Percentiles rank a stretch among this genome's conserved stretches.
Conservation (phyloP, 345 rosid genomes). For the Heritiera littoralis region DNA sequence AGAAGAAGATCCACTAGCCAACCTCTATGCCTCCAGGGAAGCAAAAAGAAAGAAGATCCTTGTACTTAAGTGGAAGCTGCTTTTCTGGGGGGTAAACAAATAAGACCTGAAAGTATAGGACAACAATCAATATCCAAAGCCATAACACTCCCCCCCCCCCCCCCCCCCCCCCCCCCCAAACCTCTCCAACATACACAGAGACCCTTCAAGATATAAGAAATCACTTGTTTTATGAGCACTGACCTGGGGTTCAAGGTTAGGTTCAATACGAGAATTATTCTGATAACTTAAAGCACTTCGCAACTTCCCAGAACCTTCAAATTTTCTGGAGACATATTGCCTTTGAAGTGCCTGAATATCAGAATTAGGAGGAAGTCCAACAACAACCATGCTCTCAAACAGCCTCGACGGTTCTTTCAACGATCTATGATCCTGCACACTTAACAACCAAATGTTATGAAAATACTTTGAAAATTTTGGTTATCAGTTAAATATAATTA, state of each 20-base stretch:
- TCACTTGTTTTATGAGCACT: constrained; percentile 15
- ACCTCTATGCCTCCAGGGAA: constrained; percentile 97
- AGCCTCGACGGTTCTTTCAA: constrained; percentile 80
- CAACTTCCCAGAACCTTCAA: constrained; percentile 67
- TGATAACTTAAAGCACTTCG: constrained; percentile 55
- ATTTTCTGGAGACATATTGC: constrained; percentile 53
- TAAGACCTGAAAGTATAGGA: constrained; percentile 61
- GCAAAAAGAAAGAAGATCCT: constrained; percentile 93
- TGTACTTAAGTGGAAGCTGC: constrained; percentile 71
- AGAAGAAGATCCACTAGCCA: background rate
- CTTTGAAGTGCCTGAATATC: constrained; percentile 78
- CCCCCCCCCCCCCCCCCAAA: background rate
- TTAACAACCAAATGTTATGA: constrained; percentile 22
- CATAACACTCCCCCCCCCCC: background rate
- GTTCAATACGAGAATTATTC: constrained; percentile 72
- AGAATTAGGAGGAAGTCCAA: constrained; percentile 91
- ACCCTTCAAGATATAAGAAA: background rate
- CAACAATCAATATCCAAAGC: constrained; percentile 26
- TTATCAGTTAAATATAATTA: constrained; percentile 2
- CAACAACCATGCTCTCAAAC: constrained; percentile 91
- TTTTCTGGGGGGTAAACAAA: constrained; percentile 91
- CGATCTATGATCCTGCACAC: constrained; percentile 76
- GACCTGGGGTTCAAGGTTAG: constrained; percentile 89
- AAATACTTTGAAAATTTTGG: background rate
- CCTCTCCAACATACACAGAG: background rate